Base-by-base conservation (phyloP, 768 basidiomycete species). In the Tephrocybe sp. region DNA sequence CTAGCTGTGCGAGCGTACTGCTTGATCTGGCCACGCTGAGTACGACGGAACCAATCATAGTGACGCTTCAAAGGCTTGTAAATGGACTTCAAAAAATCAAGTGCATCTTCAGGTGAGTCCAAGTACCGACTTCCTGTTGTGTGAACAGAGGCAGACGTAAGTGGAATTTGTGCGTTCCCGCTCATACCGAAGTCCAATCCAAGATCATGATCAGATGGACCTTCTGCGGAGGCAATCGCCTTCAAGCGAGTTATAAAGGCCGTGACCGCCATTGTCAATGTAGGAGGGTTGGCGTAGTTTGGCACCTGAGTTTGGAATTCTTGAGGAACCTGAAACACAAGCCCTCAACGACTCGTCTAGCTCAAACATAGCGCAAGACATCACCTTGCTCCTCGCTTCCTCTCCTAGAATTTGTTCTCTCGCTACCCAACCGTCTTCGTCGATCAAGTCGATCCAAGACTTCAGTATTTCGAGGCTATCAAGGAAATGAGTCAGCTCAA, bases 341-440 rank as follows among this genome's bases (percentile, higher is more conserved):
- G 44, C 47, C 26, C 34, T 44, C 7, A 30, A 52, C 3, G 2
- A 28, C 30, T 25, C 5, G 26, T 15, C 25, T 15, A 16, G 18
- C 7, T 9, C 6, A n/a, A 27, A 21, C n/a, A 34, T 24, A 9
- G n/a, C n/a, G n/a, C 6, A 30, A 16, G 6, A 4, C 9, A 1
- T n/a, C 40, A 88, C 91, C 71, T 89, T 92, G 76, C 94, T 97
- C 42, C 96, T 83, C 15, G 95, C 94, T 70, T 98, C 95, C 57
- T 95, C 94, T 3, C 95, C 95, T 0, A 98, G 79, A 51, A 98
- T 98, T 67, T 98, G 95, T 68, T 98, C 95, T 21, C 95, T 79
- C 1, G 84, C 96, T 35, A 98, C 90, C 95, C 95, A 98, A 1
- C 95, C 95, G 57, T 97, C 82, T 28, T 89, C 88, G 62, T 98